Conservation (phyloP, 2,329 filamentous ascomycete species). For the Claviceps capensis region DNA sequence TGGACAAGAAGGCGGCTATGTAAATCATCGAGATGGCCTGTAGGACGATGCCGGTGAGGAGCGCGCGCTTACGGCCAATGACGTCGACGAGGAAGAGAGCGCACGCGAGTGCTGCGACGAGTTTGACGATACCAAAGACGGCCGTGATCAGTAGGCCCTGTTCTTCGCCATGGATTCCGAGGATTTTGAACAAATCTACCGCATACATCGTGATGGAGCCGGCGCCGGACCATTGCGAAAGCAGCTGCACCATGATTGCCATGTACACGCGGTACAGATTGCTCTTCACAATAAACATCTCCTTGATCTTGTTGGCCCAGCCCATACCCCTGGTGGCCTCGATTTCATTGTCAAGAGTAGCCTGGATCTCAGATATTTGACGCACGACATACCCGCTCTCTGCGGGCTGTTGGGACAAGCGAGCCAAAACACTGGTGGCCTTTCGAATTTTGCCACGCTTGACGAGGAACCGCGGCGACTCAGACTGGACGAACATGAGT, state of each 20-base stretch:
- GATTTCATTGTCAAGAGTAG: slow-evolving; percentile 53
- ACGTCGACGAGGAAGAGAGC: slow-evolving; percentile 70
- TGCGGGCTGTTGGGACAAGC: slow-evolving; percentile 42
- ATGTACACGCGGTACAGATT: slow-evolving; percentile 65
- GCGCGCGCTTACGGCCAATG: slow-evolving; percentile 58
- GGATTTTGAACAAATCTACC: slow-evolving; percentile 55
- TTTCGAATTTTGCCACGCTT: slow-evolving; percentile 47
- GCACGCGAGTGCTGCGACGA: slow-evolving; percentile 51
- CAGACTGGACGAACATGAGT: slow-evolving; percentile 53
- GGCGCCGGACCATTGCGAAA: slow-evolving; percentile 62
- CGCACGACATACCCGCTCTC: slow-evolving; percentile 47
- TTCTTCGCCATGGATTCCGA: slow-evolving; percentile 54
- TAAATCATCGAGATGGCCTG: slow-evolving; percentile 50
- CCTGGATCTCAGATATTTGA: slow-evolving; percentile 52
- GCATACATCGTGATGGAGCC: slow-evolving; percentile 67
- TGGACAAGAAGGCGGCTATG: slow-evolving; percentile 45
- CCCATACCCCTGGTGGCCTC: slow-evolving; percentile 55
- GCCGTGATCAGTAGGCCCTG: slow-evolving; percentile 61
- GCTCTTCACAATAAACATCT: slow-evolving; percentile 51
- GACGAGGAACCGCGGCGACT: slow-evolving; percentile 59
- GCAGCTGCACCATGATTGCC: slow-evolving; percentile 52
- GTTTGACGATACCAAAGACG: slow-evolving; percentile 64
- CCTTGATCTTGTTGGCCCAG: slow-evolving; percentile 51
- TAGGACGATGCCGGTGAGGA: slow-evolving; percentile 45
- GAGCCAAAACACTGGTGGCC: slow-evolving; percentile 40